Evolutionary conservation across 768 basidiomycete species (phyloP), one percentile per base, ranked within the genome.

Genomic region (Kwoniella dejecticola): DNA sequence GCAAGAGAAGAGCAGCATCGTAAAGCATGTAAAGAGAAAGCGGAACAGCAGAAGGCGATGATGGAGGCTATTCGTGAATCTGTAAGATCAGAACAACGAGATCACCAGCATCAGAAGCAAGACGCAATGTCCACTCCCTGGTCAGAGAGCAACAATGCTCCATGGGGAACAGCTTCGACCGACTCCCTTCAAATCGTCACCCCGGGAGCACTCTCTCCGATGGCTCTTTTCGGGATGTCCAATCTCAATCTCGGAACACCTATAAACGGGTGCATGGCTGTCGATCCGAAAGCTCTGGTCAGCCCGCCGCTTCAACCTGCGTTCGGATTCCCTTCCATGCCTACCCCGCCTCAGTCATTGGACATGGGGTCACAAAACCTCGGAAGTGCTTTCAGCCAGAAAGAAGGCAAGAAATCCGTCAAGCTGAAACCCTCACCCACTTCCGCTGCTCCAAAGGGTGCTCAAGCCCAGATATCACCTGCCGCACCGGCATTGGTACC

Each of bases 231-330:
- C 15, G 59, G 49, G 29, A 59, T 70, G 50, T 61, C 64, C 4
- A 58, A 46, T 30, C 41, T 73, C 19, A 57, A 61, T 11, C 47
- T 73, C 19, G 65, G 30, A 30, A 56, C 60, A 53, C 31, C 46
- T 8, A n/a, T 36, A 31, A 21, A 57, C 58, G 45, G 52, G 26
- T 38, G 52, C 19, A 57, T 62, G 61, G 61, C 54, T 42, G 55
- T 62, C n/a, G 68, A 70, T 57, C 71, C 71, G 2, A 63, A 64
- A 30, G 69, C 66, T 13, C 36, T 73, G 44, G 64, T 63, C 29
- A 68, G 66, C 26, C 71, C 71, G 29, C 66, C 70, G 1, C 19
- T 66, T 2, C 60, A 48, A 17, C 19, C 60, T 45, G 58, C 47
- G 31, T 62, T 56, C 45, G 60, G 57, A 24, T 17, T 52, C 45